Base-by-base conservation (phyloP, 2,329 filamentous ascomycete genomes). In the Emydomyces testavorans region DNA sequence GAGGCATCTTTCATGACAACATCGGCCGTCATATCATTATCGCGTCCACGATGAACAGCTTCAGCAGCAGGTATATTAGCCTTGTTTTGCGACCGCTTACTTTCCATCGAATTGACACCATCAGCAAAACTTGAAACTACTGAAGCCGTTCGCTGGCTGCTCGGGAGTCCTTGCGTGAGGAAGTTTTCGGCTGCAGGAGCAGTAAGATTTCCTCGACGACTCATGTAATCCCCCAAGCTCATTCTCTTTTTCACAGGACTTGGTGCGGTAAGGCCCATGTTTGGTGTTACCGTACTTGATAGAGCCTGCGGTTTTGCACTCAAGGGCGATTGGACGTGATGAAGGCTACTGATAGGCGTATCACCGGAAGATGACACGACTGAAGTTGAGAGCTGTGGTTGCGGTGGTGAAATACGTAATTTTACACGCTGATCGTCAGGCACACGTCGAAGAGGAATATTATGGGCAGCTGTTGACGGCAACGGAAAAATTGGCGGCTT, bases 161-260 rank as follows among this genome's bases (percentile, higher is more conserved):
- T 49, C 5, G 57, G 54, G 34, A 56, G 55, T 43, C 57, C 53
- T 39, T 62, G 62, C 2, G 54, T 45, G 34, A 62, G 65, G n/a
- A 58, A 48, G 51, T 68, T 71, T 48, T 71, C 69, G 4, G 60
- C 58, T 0, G 63, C 63, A 5, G 67, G 67, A 0, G 67, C 66
- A 11, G 61, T 58, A 36, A 67, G 54, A 15, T 65, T 67, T 8
- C 64, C 63, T 43, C 67, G 62, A 45, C 66, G 65, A 42, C 62
- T 70, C 46, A 71, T 62, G 52, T 74, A 74, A 53, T 74, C 71
- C 37, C 70, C 70, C 16, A 74, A 56, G 53, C 68, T 73, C 40
- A 73, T 61, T 52, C 73, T 73, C 57, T 73, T 74, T 58, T 72
- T 72, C 15, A 66, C 64, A 2, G 70, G 71, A 54, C 68, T 72